Evolutionary conservation across 1,284 basidiomycete genomes (phyloP).

Genomic region (Hymenochaete sp.): DNA sequence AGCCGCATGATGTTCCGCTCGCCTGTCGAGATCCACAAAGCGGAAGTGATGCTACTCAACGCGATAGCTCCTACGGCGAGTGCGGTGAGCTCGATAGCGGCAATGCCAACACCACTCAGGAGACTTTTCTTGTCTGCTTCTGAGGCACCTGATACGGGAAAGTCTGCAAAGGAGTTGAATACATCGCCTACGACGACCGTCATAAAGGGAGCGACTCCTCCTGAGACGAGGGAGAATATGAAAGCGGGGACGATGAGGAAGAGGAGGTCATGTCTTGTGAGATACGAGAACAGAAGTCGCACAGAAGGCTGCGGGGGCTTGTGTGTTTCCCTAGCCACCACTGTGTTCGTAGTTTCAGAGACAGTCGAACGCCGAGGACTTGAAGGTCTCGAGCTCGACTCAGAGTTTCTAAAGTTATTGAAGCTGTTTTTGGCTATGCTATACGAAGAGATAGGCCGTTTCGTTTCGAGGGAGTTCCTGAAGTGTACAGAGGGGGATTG

Average conservation of each 20-base stretch:
- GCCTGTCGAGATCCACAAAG: slow-evolving; percentile 83
- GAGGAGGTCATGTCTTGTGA: slow-evolving; percentile 46
- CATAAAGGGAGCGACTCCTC: slow-evolving; percentile 88
- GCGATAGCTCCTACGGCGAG: slow-evolving; percentile 64
- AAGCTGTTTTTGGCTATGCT: too few species aligned
- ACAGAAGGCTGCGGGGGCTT: slow-evolving; percentile 34
- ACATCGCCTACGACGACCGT: slow-evolving; percentile 81
- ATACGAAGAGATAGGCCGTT: slow-evolving; percentile 5
- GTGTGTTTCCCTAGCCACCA: slow-evolving; percentile 1
- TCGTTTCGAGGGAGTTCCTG: too few species aligned
- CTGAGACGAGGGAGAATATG: slow-evolving; percentile 57
- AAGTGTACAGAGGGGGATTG: slow-evolving; percentile 9
- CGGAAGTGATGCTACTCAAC: slow-evolving; percentile 67
- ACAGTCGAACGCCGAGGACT: too few species aligned
- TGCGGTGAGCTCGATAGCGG: slow-evolving; percentile 62
- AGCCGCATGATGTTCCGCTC: slow-evolving; percentile 72
- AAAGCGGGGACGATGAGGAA: slow-evolving; percentile 67
- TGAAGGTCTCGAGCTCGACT: not conserved
- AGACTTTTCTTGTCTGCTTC: slow-evolving; percentile 41
- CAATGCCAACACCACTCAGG: slow-evolving; percentile 48
- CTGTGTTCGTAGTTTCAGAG: too few species aligned
- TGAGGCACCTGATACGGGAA: slow-evolving; percentile 30
- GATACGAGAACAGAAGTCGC: slow-evolving; percentile 57
- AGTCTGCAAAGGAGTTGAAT: slow-evolving; percentile 69
- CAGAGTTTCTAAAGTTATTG: too few species aligned